These are phyloP conservation scores for Myxozyma udenii DNA, from an alignment of 805 yeast species.

Conservation along the genomic window DNA sequence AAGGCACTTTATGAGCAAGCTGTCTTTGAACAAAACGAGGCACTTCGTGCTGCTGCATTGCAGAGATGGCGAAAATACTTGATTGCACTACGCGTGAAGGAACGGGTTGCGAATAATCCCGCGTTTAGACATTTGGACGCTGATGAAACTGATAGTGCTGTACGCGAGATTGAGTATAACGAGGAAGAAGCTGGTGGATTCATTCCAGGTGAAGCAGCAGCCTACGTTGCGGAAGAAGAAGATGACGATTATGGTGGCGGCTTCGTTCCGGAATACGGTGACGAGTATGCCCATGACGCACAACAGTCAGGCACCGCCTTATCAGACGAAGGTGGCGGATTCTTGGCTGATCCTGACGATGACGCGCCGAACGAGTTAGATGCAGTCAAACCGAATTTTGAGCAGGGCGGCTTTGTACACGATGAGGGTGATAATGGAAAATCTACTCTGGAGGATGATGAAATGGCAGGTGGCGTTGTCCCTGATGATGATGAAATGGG, in stretches of 20 bases:
- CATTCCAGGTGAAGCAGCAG: slow-evolving; percentile 5
- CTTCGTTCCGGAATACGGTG: slow-evolving; percentile 5
- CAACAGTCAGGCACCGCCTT: no score
- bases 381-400: slow-evolving; percentile 8
- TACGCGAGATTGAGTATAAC: background rate
- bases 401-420: slow-evolving; percentile 1
- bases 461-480: background rate
- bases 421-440: slow-evolving; percentile 9
- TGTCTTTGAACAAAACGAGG: slow-evolving; percentile 15
- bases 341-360: no score
- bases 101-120: slow-evolving; percentile 30
- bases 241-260: slow-evolving; percentile 10
- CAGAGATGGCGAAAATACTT: slow-evolving; percentile 40
- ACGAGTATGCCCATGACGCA: background rate
- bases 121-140: slow-evolving; percentile 17
- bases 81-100: slow-evolving; percentile 35
- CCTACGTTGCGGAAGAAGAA: background rate
- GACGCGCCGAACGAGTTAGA: no score
- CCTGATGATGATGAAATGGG: slow-evolving; percentile 10
- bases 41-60: slow-evolving; percentile 30
- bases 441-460: slow-evolving; percentile 4
- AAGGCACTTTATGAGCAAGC: slow-evolving; percentile 18
- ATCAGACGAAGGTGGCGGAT: no score
- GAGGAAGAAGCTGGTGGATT: slow-evolving; percentile 11
- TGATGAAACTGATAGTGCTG: slow-evolving; percentile 11